Evolutionary conservation across 805 yeast species (phyloP).

Genomic region (Wickerhamiella parazyma): DNA sequence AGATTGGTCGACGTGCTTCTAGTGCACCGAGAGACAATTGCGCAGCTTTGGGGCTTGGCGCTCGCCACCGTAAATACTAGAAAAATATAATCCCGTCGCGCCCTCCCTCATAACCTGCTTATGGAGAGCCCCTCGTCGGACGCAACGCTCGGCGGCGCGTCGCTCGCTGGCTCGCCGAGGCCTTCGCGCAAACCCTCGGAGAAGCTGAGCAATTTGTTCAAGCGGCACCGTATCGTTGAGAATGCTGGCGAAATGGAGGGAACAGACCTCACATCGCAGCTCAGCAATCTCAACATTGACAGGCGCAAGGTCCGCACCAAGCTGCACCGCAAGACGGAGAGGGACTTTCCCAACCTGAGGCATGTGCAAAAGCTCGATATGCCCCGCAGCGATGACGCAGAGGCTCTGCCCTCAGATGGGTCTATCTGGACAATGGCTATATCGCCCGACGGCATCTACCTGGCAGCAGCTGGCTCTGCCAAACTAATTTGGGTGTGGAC

Average conservation of each 20-base stretch:
- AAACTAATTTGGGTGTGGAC: conserved; percentile 11
- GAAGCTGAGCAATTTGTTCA: not conserved
- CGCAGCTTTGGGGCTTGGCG: no score
- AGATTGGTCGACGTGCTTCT: no score
- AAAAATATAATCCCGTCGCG: no score
- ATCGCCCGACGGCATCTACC: conserved; percentile 11
- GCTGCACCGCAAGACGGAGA: not conserved
- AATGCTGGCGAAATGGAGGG: not conserved
- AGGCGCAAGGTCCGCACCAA: conserved; percentile 6
- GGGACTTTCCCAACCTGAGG: conserved; percentile 1
- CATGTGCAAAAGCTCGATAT: conserved; percentile 7
- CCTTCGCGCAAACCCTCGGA: not conserved
- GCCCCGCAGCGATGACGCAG: not conserved
- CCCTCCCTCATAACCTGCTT: no score
- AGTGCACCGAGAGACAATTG: no score
- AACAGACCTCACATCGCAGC: not conserved
- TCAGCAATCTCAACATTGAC: conserved; percentile 2
- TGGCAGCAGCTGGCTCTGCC: conserved; percentile 11
- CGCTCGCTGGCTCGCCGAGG: not conserved
- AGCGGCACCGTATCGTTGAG: conserved; percentile 3
- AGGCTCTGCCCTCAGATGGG: not conserved
- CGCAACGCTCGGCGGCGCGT: not conserved
- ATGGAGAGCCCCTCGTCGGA: not conserved
- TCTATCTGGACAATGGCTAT: conserved; percentile 9
- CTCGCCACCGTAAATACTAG: no score